Evolutionary conservation across 257 asterid genomes (phyloP), one percentile per base, ranked within the genome.

Genomic region (Plantago elongata): DNA sequence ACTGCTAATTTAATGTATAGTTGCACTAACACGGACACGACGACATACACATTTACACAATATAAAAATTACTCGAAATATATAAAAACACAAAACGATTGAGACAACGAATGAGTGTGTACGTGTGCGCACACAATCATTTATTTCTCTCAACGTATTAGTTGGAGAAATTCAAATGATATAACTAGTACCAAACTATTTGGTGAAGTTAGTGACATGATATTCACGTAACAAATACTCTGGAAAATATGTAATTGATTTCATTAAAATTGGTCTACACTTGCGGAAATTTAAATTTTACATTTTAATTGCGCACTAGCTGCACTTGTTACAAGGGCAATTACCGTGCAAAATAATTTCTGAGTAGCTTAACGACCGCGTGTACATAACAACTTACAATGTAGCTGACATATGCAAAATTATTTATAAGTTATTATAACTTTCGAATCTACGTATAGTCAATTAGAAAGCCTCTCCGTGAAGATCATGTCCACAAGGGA

Each of bases 401-500:
- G 14, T 52, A 9, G 58, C 58, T 14, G 34, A 51, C 9, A 45
- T 15, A 37, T 49, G 18, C 50, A 17, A 63, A 17, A 63, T 51
- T 34, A 16, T 37, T 34, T 13, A 11, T 37, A 42, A 34, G 40
- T 57, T 15, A 30, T 37, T 6, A 27, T 42, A 42, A 17, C 34
- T 50, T 17, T 50, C 18, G 6, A 29, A 63, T 17, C 68, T 38
- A 40, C 15, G 68, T 51, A 51, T 40, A 18, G 47, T 44, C 22
- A 44, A 22, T 44, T 60, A 11, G 5, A 60, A 12, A 11, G 14
- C 40, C 69, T 43, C 14, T 38, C 3, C 11, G 11, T 5, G 18
- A 50, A 12, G 40, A 27, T 66, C 71, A 58, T 48, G 70, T 66
- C 72, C 72, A 67, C 13, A 67, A 61, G 14, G 65, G 54, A 37